A percentile compares a stretch with the other conserved stretches of the same genome.
Evolutionary conservation across 805 yeast genomes (phyloP).

Genomic region (Metschnikowia baotianmanensis): DNA sequence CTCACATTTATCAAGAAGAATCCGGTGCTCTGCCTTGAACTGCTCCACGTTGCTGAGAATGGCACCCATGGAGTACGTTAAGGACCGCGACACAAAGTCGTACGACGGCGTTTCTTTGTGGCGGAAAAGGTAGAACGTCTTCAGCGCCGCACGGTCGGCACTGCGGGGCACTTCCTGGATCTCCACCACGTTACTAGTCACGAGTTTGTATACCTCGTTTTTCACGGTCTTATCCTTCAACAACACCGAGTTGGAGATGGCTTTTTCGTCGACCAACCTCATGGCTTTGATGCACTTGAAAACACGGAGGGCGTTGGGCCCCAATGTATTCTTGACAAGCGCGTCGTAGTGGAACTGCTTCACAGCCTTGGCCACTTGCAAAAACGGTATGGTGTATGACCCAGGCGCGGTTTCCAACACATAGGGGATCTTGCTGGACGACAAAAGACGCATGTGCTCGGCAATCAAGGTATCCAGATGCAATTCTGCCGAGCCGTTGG

Average conservation of each 20-base stretch:
- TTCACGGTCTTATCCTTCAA: constrained; percentile 77
- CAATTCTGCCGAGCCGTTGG: constrained; percentile 13
- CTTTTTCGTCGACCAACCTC: constrained; percentile 80
- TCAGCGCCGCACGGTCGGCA: constrained; percentile 84
- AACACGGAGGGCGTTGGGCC: constrained; percentile 66
- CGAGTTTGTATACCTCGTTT: constrained; percentile 62
- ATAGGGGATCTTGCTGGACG: constrained; percentile 54
- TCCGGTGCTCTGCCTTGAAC: constrained; percentile 57
- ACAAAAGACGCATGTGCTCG: constrained; percentile 68
- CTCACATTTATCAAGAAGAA: constrained; percentile 73
- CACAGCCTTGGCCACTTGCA: constrained; percentile 44
- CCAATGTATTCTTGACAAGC: constrained; percentile 58
- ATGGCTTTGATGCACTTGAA: constrained; percentile 71
- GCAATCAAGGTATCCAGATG: constrained; percentile 40
- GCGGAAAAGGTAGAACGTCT: constrained; percentile 81
- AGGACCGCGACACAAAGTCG: constrained; percentile 35
- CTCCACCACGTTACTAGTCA: constrained; percentile 71
- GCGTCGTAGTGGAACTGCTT: constrained; percentile 55
- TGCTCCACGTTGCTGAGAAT: constrained; percentile 48
- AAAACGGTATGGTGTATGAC: constrained; percentile 61
- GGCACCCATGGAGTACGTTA: constrained; percentile 54
- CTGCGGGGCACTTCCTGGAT: constrained; percentile 93
- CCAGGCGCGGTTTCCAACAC: constrained; percentile 55
- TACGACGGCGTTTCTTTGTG: constrained; percentile 45
- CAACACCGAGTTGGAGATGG: constrained; percentile 69